phyloP scores from a whole-genome alignment of 306 rosid species.

The Pterocarpus macrocarpus region DNA sequence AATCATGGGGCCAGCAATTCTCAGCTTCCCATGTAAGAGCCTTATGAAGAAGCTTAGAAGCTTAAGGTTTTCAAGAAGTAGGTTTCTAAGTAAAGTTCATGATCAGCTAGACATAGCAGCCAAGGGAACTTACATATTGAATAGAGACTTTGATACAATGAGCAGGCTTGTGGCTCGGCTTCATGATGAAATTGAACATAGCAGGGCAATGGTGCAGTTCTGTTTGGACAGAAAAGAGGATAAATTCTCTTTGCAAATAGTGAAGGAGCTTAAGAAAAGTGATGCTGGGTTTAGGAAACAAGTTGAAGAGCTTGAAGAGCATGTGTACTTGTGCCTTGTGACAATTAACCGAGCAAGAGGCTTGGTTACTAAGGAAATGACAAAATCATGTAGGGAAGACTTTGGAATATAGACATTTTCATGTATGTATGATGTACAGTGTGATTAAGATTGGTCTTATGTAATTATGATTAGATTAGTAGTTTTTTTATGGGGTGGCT shows the following conservation, averaged over 20 bases:
- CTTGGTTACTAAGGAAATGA: slow-evolving; percentile 61
- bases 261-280: slow-evolving; percentile 64
- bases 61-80: slow-evolving; percentile 29
- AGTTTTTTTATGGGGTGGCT: too few species aligned
- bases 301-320: slow-evolving; percentile 72
- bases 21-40: slow-evolving; percentile 44
- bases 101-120: slow-evolving; percentile 66
- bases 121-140: slow-evolving; percentile 68
- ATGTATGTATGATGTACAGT: not conserved
- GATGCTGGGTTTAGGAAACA: slow-evolving; percentile 57
- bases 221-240: slow-evolving; percentile 62
- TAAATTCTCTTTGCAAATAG: slow-evolving; percentile 48
- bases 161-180: slow-evolving; percentile 61
- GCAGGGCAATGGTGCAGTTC: slow-evolving; percentile 52
- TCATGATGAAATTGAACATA: slow-evolving; percentile 59
- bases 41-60: slow-evolving; percentile 35
- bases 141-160: slow-evolving; percentile 64
- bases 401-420: not conserved
- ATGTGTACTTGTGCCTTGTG: slow-evolving; percentile 63
- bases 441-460: not conserved
- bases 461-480: not conserved
- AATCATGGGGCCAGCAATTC: slow-evolving; percentile 53
- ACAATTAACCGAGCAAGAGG: slow-evolving; percentile 63
- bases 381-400: not conserved
- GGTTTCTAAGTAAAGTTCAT: slow-evolving; percentile 45